Base-by-base conservation (phyloP, 2,329 filamentous ascomycete species). In the Falciphora oryzae region DNA sequence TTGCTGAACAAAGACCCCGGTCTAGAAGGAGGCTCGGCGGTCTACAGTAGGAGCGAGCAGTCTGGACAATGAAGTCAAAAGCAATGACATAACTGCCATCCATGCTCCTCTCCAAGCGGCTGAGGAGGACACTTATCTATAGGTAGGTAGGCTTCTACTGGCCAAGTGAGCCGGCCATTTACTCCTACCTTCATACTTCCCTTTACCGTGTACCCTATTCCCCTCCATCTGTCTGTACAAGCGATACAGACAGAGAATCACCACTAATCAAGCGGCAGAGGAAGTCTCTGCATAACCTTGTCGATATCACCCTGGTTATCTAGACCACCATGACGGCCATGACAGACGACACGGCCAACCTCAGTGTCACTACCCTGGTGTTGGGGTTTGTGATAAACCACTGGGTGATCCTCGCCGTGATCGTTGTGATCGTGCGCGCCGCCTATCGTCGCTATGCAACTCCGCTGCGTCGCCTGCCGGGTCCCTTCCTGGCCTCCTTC, bases 401-500 rank as follows among this genome's bases (percentile, higher is more conserved):
- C 70, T 76, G 74, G 73, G 62, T 70, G 11, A 29, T 73, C 35
- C 18, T 74, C 32, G 63, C 74, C 53, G 64, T 73, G 25, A 58
- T 65, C n/a, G 31, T 68, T 50, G 25, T 77, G 63, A n/a, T 73
- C 56, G 5, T 67, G 22, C 72, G 74, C 11, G 67, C 69, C 3
- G 61, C 74, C 18, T 72, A 73, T 67, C 72, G 71, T 32, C 71
- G 72, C 57, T 76, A 76, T 65, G 69, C 71, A 50, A 75, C 75
- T 6, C 75, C 75, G 2, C 70, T 76, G 18, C 72, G 74, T n/a
- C 70, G 70, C 38, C 76, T 73, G 63, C 75, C 75, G 0, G 75
- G 75, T 6, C 75, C 75, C 2, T 69, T 71, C 65, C 69, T 76
- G 13, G 75, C 74, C 16, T 75, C 75, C 0, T 64, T 73, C 38